phyloP scores from a whole-genome alignment of 73 alveolate species.

The Uronychia binucleata region DNA sequence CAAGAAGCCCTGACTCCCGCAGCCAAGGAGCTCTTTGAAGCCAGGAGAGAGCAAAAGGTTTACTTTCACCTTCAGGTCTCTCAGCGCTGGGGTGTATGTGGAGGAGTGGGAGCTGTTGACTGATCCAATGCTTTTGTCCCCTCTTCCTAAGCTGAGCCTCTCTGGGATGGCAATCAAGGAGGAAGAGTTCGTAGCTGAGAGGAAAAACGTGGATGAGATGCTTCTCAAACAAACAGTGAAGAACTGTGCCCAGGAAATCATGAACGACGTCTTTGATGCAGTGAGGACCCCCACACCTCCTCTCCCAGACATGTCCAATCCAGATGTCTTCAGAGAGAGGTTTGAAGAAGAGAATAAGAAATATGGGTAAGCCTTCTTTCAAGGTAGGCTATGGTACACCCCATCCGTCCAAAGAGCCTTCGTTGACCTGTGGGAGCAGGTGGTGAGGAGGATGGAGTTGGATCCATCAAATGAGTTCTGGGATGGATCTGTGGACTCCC shows the following conservation, averaged over 20 bases:
- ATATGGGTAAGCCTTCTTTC: no score
- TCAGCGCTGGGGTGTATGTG: slow-evolving; percentile 70
- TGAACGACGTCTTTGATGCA: slow-evolving; percentile 60
- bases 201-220: slow-evolving; percentile 35
- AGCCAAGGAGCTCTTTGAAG: slow-evolving; percentile 57
- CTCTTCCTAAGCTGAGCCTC: slow-evolving; percentile 62
- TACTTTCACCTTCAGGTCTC: slow-evolving; percentile 73
- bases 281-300: slow-evolving; percentile 77
- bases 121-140: slow-evolving; percentile 69
- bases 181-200: slow-evolving; percentile 57
- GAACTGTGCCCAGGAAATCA: slow-evolving; percentile 52
- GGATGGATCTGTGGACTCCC: slow-evolving; percentile 73
- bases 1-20: background rate
- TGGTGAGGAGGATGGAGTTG: background rate
- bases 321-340: slow-evolving; percentile 61
- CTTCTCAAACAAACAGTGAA: slow-evolving; percentile 12
- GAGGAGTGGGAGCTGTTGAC: slow-evolving; percentile 86
- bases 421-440: slow-evolving; percentile 4
- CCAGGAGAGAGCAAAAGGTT: slow-evolving; percentile 83
- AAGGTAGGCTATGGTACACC: slow-evolving; percentile 67
- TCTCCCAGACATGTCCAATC: slow-evolving; percentile 70
- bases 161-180: slow-evolving; percentile 76
- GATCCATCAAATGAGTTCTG: slow-evolving; percentile 45
- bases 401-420: slow-evolving; percentile 26
- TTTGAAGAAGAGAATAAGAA: slow-evolving; percentile 70